Percentiles rank a stretch among this genome's conserved stretches.
Conservation (phyloP, 176 grass and related monocot genomes). For the Oryza coarctata region DNA sequence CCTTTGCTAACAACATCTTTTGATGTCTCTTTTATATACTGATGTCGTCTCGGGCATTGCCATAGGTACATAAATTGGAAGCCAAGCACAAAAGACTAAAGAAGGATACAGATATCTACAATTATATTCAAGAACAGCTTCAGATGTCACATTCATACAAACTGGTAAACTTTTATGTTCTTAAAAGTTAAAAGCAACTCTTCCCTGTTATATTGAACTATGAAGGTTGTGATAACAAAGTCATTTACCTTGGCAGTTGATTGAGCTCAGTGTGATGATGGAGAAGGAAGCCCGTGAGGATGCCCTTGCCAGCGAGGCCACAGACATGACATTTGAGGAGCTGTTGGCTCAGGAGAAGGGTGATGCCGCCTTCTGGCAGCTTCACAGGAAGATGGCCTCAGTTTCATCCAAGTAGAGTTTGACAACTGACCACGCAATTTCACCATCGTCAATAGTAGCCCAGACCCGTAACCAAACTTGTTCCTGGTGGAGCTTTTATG, state of each 20-base stretch:
- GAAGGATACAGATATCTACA: slow-evolving; percentile 74
- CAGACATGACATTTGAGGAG: slow-evolving; percentile 88
- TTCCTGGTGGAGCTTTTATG: background rate
- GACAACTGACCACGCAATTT: background rate
- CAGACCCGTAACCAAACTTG: background rate
- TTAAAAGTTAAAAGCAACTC: slow-evolving; percentile 4
- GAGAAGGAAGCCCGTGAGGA: slow-evolving; percentile 33
- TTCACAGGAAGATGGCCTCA: slow-evolving; percentile 58
- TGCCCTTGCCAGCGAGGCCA: slow-evolving; percentile 28
- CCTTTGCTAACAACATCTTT: background rate
- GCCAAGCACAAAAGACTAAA: slow-evolving; percentile 68
- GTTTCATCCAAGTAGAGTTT: slow-evolving; percentile 37
- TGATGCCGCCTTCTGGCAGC: slow-evolving; percentile 86
- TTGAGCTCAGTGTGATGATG: slow-evolving; percentile 43
- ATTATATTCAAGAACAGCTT: slow-evolving; percentile 69
- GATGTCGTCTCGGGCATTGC: background rate
- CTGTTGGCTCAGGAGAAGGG: slow-evolving; percentile 89
- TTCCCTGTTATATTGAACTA: background rate
- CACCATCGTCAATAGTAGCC: background rate
- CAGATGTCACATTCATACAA: slow-evolving; percentile 68
- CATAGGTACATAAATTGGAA: slow-evolving; percentile 78
- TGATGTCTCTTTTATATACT: background rate
- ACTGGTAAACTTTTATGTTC: slow-evolving; percentile 40
- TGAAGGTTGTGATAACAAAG: background rate
- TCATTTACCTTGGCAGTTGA: slow-evolving; percentile 50